A percentile compares a stretch with the other conserved stretches of the same genome.
Conservation (phyloP, 495 filamentous ascomycete species). For the Hyaloscypha variabilis region DNA sequence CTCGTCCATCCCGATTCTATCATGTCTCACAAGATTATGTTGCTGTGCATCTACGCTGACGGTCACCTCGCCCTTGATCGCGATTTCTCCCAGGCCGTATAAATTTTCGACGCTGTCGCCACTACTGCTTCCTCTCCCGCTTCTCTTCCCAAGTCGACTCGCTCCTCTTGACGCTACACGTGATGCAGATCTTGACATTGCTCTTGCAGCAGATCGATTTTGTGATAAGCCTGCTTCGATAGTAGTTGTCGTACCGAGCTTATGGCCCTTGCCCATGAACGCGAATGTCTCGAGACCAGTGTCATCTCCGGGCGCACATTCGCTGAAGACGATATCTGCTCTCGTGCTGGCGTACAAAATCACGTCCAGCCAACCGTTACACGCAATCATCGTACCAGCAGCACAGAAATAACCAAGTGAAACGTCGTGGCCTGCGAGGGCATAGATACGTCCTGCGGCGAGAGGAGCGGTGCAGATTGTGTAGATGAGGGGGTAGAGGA, state of each 20-base stretch:
- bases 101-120: slow-evolving; percentile 24
- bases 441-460: slow-evolving; percentile 68
- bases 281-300: slow-evolving; percentile 49
- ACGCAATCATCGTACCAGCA: slow-evolving; percentile 73
- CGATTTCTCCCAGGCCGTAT: slow-evolving; percentile 27
- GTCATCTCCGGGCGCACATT: slow-evolving; percentile 40
- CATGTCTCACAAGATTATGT: slow-evolving; percentile 7
- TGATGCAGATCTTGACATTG: slow-evolving; percentile 4
- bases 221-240: slow-evolving; percentile 1
- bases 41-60: slow-evolving; percentile 10
- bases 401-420: slow-evolving; percentile 64
- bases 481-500: slow-evolving; percentile 77
- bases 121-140: not conserved
- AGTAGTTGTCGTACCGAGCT: slow-evolving; percentile 20
- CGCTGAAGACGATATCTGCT: slow-evolving; percentile 50
- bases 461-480: slow-evolving; percentile 71
- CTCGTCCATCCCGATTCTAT: not conserved
- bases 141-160: not conserved
- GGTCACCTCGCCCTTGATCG: slow-evolving; percentile 28
- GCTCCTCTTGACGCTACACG: not conserved
- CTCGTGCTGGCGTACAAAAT: slow-evolving; percentile 74
- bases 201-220: not conserved
- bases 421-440: slow-evolving; percentile 57
- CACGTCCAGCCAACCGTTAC: slow-evolving; percentile 75
- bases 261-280: slow-evolving; percentile 43